These are phyloP conservation scores for Rhodomyrtus tomentosa DNA, from an alignment of 345 rosid species.

Conservation along the genomic window DNA sequence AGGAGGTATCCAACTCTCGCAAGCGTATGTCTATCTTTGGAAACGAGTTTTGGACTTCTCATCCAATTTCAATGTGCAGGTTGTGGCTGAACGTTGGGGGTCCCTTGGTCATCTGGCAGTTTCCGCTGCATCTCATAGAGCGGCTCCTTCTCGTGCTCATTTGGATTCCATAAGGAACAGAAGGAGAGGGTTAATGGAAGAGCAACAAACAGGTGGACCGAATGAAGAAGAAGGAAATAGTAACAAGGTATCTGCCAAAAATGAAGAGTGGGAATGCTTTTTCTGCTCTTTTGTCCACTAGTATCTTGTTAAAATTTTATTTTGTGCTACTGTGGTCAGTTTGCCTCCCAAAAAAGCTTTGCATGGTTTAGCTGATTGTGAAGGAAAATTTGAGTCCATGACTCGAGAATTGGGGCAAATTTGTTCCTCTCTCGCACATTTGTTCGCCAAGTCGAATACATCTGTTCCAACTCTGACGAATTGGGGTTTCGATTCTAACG, in stretches of 20 bases:
- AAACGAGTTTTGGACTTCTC: neutral
- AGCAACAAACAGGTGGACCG: constrained; percentile 11
- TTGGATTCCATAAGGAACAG: constrained; percentile 66
- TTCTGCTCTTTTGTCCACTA: neutral
- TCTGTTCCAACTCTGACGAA: too few relatives aligned
- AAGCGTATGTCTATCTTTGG: neutral
- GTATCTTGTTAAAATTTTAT: neutral
- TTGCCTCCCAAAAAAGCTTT: too few relatives aligned
- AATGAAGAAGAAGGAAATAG: constrained; percentile 4
- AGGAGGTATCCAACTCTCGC: constrained; percentile 32
- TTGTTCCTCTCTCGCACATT: too few relatives aligned
- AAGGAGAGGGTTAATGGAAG: constrained; percentile 22
- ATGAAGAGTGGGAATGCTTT: neutral
- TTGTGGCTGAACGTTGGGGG: constrained; percentile 71
- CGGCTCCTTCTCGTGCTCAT: constrained; percentile 89
- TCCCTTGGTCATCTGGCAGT: constrained; percentile 71
- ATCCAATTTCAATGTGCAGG: constrained; percentile 28
- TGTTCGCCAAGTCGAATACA: too few relatives aligned
- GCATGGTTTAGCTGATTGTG: too few relatives aligned
- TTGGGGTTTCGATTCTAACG: too few relatives aligned
- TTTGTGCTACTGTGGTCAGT: too few relatives aligned
- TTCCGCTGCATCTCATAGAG: constrained; percentile 51
- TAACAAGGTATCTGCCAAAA: neutral
- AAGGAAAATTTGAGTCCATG: too few relatives aligned
- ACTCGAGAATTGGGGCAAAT: too few relatives aligned